Evolutionary conservation across 441 rosid genomes (phyloP).

Genomic region (Adansonia gregorii): DNA sequence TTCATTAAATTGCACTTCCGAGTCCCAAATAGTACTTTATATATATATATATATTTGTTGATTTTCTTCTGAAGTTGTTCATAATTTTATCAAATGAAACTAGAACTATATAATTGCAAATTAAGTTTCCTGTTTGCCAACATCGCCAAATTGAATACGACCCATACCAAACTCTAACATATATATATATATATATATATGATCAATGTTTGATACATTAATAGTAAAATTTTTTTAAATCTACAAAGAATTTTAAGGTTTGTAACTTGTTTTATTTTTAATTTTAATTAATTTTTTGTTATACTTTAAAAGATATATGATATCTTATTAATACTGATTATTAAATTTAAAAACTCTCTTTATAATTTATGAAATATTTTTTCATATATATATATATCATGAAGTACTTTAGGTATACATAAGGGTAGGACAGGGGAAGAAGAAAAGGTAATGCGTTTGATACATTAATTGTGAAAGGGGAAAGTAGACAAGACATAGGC

Average conservation of each 20-base stretch:
- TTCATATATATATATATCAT: no score
- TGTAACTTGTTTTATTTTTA: no score
- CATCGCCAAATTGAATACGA: constrained; percentile 7
- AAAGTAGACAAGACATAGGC: constrained; percentile 32
- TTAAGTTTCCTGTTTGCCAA: background rate
- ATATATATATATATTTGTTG: background rate
- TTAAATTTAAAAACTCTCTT: no score
- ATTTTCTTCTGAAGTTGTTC: background rate
- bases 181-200: no score
- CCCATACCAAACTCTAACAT: background rate
- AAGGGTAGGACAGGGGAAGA: background rate
- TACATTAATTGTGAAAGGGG: constrained; percentile 19
- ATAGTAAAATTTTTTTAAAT: no score
- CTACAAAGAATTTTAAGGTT: no score
- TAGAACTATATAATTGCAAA: background rate
- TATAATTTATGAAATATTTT: no score
- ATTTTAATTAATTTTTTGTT: no score
- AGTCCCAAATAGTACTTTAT: background rate
- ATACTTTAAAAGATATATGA: no score
- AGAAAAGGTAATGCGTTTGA: background rate
- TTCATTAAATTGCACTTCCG: background rate
- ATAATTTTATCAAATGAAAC: background rate
- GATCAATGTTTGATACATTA: background rate
- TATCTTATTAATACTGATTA: no score
- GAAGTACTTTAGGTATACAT: background rate